Conservation (phyloP, 2,329 filamentous ascomycete genomes). For the Pseudocercospora fijiensis region DNA sequence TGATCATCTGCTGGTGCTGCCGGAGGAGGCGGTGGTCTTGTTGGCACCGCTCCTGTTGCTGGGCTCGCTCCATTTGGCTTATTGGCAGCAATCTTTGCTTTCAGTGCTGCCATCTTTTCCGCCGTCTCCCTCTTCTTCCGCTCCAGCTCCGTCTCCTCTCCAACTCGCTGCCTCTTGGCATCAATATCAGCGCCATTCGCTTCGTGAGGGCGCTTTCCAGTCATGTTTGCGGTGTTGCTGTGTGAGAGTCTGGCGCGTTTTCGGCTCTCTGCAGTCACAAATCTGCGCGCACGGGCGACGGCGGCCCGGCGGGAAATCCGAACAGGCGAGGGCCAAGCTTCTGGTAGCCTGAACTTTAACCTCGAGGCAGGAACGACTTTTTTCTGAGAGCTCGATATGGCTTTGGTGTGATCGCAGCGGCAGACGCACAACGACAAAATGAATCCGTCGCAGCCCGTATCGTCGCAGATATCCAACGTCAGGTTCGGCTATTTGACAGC, state of each 20-base stretch:
- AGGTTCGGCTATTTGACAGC: slow-evolving; percentile 84
- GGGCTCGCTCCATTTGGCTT: slow-evolving; percentile 24
- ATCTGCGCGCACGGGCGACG: background rate
- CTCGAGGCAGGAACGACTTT: background rate
- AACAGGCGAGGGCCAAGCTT: slow-evolving; percentile 9
- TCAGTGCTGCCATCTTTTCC: slow-evolving; percentile 39
- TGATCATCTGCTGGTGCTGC: slow-evolving; percentile 20
- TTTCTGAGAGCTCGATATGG: background rate
- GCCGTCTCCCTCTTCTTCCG: slow-evolving; percentile 37
- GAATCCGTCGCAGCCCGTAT: slow-evolving; percentile 67
- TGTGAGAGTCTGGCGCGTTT: background rate
- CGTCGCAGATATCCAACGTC: slow-evolving; percentile 79
- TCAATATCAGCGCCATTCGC: slow-evolving; percentile 42
- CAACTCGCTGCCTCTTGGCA: slow-evolving; percentile 42
- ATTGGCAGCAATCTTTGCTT: slow-evolving; percentile 36
- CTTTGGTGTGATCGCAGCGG: background rate
- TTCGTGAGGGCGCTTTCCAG: slow-evolving; percentile 46
- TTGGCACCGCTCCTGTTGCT: slow-evolving; percentile 13
- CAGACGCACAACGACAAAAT: slow-evolving; percentile 25
- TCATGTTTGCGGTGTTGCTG: slow-evolving; percentile 23
- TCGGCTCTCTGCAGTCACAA: background rate
- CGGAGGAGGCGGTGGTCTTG: slow-evolving; percentile 19
- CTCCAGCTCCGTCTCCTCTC: slow-evolving; percentile 32
- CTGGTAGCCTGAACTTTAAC: slow-evolving; percentile 3
- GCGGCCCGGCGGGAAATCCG: background rate